phyloP scores from a whole-genome alignment of 2,329 filamentous ascomycete species.

The Alternaria angustiovoidea region DNA sequence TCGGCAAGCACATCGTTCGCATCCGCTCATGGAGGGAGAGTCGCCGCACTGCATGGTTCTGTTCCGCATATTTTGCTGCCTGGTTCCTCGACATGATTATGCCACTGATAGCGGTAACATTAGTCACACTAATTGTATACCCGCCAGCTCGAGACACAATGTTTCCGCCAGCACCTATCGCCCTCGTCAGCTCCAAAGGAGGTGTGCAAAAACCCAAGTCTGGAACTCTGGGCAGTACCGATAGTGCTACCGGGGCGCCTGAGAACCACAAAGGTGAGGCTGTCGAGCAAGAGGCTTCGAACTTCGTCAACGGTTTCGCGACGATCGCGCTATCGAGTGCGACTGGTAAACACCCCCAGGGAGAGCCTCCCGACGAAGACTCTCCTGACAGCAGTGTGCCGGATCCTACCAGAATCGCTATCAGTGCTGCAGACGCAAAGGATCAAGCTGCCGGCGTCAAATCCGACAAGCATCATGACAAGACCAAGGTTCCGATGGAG shows the following conservation, averaged over 20 bases:
- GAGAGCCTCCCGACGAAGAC: conserved; percentile 60
- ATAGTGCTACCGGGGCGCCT: conserved; percentile 80
- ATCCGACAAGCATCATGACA: conserved; percentile 67
- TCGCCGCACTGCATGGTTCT: conserved; percentile 72
- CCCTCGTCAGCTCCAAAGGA: conserved; percentile 74
- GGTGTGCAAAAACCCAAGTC: conserved; percentile 79
- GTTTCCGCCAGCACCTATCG: conserved; percentile 80
- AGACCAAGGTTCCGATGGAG: conserved; percentile 80
- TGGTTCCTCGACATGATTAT: conserved; percentile 78
- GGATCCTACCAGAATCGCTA: conserved; percentile 67
- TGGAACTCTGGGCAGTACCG: conserved; percentile 77
- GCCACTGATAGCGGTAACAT: conserved; percentile 65
- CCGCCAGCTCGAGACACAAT: conserved; percentile 68
- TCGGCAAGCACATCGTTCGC: conserved; percentile 77
- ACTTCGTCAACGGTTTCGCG: conserved; percentile 78
- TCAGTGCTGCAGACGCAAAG: conserved; percentile 63
- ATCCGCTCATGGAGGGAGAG: conserved; percentile 82
- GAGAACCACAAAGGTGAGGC: conserved; percentile 86
- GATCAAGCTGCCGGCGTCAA: conserved; percentile 61
- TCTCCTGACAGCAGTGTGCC: conserved; percentile 63
- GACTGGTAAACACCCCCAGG: conserved; percentile 77
- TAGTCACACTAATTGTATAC: conserved; percentile 72
- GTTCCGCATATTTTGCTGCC: conserved; percentile 66
- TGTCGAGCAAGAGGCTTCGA: conserved; percentile 82
- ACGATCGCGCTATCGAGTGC: conserved; percentile 77